Evolutionary conservation across 352 stramenopile genomes (phyloP).

Genomic region (Phytophthora boehmeriae): DNA sequence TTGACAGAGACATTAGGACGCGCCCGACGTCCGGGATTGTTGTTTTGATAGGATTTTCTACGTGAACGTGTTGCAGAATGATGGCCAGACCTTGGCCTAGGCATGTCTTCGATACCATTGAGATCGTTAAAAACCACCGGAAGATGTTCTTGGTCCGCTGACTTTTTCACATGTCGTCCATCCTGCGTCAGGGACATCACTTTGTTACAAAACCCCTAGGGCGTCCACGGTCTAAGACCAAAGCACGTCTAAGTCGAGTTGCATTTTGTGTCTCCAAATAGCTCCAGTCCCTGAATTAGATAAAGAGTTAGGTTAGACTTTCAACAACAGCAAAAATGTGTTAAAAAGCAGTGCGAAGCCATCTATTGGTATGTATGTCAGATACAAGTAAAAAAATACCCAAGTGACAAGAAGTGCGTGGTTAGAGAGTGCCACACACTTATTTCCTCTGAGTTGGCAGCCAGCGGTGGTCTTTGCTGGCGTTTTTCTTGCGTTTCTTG

Average conservation of each 20-base stretch:
- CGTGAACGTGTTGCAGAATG: conserved; percentile 17
- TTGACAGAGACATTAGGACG: conserved; percentile 19
- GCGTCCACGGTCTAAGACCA: too few species aligned
- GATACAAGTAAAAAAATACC: conserved; percentile 22
- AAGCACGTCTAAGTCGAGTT: too few species aligned
- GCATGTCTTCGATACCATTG: not conserved
- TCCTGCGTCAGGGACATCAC: too few species aligned
- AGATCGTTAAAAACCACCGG: conserved; percentile 7
- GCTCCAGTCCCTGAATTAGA: not conserved
- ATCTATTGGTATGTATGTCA: conserved; percentile 32
- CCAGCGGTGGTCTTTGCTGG: conserved; percentile 93
- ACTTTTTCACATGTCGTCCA: too few species aligned
- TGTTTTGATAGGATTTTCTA: conserved; percentile 18
- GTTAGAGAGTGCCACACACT: not conserved
- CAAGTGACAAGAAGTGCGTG: not conserved
- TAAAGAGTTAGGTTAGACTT: too few species aligned
- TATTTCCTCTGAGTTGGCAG: conserved; percentile 86
- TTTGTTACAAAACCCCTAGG: too few species aligned
- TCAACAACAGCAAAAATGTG: not conserved
- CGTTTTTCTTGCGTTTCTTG: conserved; percentile 94
- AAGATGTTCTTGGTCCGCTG: conserved; percentile 1
- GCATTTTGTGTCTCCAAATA: conserved; percentile 7
- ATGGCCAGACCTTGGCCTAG: conserved; percentile 17
- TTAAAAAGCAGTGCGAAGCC: conserved; percentile 15
- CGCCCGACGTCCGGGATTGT: conserved; percentile 7